Percentiles rank a stretch among this genome's conserved stretches.
These are phyloP conservation scores for Dactylorhiza incarnata DNA, from an alignment of 106 monocot species.

Conservation along the genomic window DNA sequence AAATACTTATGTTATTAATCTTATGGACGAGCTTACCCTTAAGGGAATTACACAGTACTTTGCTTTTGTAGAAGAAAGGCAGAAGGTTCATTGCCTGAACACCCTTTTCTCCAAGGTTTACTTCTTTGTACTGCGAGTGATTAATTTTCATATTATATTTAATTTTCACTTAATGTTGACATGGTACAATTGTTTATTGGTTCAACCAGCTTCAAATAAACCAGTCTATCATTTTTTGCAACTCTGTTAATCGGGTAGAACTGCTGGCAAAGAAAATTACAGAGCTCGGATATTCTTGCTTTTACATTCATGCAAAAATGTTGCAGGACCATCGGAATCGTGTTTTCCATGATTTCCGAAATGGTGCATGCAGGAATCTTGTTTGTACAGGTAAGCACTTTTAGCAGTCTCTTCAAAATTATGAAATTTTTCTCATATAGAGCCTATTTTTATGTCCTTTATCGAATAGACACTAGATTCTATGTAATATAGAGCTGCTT, in stretches of 20 bases:
- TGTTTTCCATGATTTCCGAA: constrained; percentile 97
- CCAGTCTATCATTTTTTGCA: constrained; percentile 98
- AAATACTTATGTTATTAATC: constrained; percentile 82
- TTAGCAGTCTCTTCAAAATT: no score
- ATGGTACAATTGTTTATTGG: neutral
- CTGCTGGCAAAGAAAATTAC: constrained; percentile 95
- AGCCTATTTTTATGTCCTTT: no score
- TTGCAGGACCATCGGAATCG: constrained; percentile 93
- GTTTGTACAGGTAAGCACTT: constrained; percentile 78
- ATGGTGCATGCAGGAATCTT: constrained; percentile 97
- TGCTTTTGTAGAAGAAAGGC: constrained; percentile 97
- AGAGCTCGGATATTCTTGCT: constrained; percentile 97
- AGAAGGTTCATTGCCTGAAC: constrained; percentile 97
- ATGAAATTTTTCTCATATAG: no score
- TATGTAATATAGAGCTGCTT: no score
- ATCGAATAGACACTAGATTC: no score
- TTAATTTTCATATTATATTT: neutral
- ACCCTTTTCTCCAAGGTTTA: constrained; percentile 97
- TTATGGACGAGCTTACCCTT: constrained; percentile 96
- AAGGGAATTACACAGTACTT: constrained; percentile 96
- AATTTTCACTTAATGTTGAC: neutral
- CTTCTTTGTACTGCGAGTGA: neutral
- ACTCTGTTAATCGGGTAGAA: constrained; percentile 96
- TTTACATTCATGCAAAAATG: constrained; percentile 95
- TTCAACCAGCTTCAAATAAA: constrained; percentile 54